A percentile compares a stretch with the other conserved stretches of the same genome.
phyloP scores from a whole-genome alignment of 1,284 basidiomycete genomes.

The Puccinia horiana region DNA sequence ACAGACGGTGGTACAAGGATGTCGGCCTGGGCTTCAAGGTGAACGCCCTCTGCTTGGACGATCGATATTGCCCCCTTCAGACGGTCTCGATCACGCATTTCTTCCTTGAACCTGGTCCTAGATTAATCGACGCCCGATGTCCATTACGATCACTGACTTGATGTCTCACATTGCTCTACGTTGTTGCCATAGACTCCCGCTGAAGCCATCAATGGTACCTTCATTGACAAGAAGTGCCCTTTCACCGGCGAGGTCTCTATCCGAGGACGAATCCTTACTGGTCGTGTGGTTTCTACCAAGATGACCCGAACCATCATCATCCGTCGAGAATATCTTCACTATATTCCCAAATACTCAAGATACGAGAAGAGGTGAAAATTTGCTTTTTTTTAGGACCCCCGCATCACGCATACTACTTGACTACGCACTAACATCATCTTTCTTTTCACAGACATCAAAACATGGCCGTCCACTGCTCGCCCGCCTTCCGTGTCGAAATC shows the following conservation, averaged over 20 bases:
- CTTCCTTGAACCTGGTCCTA: not conserved
- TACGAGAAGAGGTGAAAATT: conserved; percentile 63
- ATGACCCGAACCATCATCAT: conserved; percentile 99
- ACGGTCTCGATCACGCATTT: too few species aligned
- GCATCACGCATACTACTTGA: conserved; percentile 81
- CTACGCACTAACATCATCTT: not conserved
- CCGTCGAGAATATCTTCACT: conserved; percentile 94
- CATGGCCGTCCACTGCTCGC: conserved; percentile 92
- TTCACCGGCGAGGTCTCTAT: conserved; percentile 81
- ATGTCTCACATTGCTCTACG: too few species aligned
- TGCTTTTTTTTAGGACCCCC: conserved; percentile 57
- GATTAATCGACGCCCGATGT: not conserved
- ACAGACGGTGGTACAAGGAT: conserved; percentile 94
- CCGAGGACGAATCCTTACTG: conserved; percentile 97
- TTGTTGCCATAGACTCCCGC: conserved; percentile 69
- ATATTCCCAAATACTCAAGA: conserved; percentile 90
- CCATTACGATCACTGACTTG: not conserved
- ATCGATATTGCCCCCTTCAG: too few species aligned
- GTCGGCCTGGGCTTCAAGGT: conserved; percentile 59
- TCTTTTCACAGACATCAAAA: conserved; percentile 75
- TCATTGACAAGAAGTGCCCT: conserved; percentile 98
- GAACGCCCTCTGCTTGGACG: not conserved
- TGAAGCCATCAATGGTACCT: conserved; percentile 94
- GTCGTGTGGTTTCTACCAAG: conserved; percentile 96
- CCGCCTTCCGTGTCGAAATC: conserved; percentile 88